Base-by-base conservation (phyloP, 2,329 filamentous ascomycete genomes). In the Lachnellula hyalina region DNA sequence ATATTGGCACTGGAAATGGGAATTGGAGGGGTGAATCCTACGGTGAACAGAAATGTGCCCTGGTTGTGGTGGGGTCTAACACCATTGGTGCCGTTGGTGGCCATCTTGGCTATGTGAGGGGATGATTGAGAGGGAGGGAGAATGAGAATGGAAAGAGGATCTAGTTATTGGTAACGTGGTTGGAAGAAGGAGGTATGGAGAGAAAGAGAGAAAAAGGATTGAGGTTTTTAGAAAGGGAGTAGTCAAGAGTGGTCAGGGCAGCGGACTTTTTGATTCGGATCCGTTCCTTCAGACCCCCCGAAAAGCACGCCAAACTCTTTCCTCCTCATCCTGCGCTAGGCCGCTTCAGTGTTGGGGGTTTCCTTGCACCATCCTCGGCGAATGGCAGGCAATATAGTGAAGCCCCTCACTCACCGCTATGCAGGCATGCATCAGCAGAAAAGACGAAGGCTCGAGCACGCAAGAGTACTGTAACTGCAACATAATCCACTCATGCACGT, bases 21-120 rank as follows among this genome's bases (percentile, higher is more conserved):
- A 45, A 49, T 23, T 36, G 28, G 56, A 67, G 41, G 41, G 21
- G 8, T 32, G 9, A 32, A 21, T 44, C 76, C 74, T 78, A 85
- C 83, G 69, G 89, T 94, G 83, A 93, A 93, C 65, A 93, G 83
- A 79, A 93, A 93, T 67, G 84, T 89, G 62, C 85, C 86, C 71
- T 79, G 73, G 65, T 84, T 82, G 72, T 79, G 75, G 72, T 78
- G 76, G 49, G 60, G 23, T 48, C 68, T 68, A 58, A 67, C 68
- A 58, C 70, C 68, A 61, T 69, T 73, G 59, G 70, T 63, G 67
- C 75, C 74, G 69, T 71, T 74, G 65, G 72, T 70, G 28, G 28
- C 28, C 28, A 32, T 32, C 28, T 32, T 32, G 9, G 4, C 28
- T 32, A 11, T 32, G 19, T 23, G 17, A 21, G 11, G 5, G 11